Conservation (phyloP, 2,329 filamentous ascomycete genomes). For the Trichoderma endophyticum region DNA sequence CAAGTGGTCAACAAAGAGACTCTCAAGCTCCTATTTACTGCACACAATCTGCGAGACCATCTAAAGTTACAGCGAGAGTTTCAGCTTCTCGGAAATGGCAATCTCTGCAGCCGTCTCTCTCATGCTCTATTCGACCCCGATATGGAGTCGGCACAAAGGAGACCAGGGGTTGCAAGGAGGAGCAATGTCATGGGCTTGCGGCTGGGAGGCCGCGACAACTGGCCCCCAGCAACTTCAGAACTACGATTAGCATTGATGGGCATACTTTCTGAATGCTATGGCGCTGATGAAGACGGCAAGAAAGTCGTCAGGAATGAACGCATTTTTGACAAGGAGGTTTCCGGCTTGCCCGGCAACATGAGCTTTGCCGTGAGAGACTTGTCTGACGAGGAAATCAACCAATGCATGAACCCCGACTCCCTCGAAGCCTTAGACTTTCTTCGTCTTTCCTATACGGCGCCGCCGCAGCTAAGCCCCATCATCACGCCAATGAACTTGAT, state of each 20-base stretch:
- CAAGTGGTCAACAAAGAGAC: conserved; percentile 74
- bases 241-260: conserved; percentile 86
- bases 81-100: conserved; percentile 78
- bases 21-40: conserved; percentile 69
- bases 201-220: conserved; percentile 74
- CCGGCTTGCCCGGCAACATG: conserved; percentile 62
- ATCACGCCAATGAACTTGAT: conserved; percentile 67
- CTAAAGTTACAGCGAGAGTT: conserved; percentile 74
- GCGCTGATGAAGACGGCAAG: conserved; percentile 25
- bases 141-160: conserved; percentile 72
- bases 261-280: conserved; percentile 73
- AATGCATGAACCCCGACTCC: conserved; percentile 76
- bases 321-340: conserved; percentile 29
- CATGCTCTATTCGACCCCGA: conserved; percentile 83
- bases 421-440: conserved; percentile 93
- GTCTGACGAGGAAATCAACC: conserved; percentile 71
- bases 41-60: conserved; percentile 69
- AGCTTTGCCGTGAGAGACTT: conserved; percentile 85
- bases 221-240: conserved; percentile 94
- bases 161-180: conserved; percentile 63
- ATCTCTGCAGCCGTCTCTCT: conserved; percentile 76
- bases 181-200: conserved; percentile 78
- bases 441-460: conserved; percentile 77
- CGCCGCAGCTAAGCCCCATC: conserved; percentile 66
- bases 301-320: conserved; percentile 27